phyloP scores from a whole-genome alignment of 768 basidiomycete species.

The Epithele typhae region DNA sequence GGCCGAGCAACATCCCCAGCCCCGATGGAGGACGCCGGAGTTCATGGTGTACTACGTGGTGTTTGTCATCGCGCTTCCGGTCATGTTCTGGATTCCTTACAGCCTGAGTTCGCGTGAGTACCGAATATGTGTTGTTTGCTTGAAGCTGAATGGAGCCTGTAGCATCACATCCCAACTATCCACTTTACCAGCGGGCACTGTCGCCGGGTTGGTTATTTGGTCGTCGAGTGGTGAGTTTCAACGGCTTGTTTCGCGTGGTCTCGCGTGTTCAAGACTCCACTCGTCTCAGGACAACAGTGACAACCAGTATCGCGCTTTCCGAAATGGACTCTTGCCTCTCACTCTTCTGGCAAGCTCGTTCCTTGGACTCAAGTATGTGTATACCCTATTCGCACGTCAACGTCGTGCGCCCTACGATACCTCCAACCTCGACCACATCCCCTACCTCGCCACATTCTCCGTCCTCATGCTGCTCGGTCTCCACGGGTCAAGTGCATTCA shows the following conservation, averaged over 20 bases:
- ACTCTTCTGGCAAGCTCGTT: constrained; percentile 46
- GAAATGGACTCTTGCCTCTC: constrained; percentile 71
- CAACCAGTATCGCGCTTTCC: constrained; percentile 84
- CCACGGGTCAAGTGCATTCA: constrained; percentile 79
- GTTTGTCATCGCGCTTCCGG: constrained; percentile 55
- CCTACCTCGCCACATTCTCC: constrained; percentile 60
- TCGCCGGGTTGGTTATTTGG: constrained; percentile 80
- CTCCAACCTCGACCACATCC: constrained; percentile 37
- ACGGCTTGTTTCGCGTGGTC: neutral
- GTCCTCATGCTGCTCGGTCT: constrained; percentile 61
- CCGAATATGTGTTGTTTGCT: no score
- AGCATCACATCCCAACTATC: constrained; percentile 78
- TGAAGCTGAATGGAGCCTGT: constrained; percentile 1
- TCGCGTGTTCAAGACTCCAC: neutral
- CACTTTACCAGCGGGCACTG: constrained; percentile 50
- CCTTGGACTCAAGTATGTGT: constrained; percentile 51
- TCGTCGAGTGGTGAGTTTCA: constrained; percentile 62
- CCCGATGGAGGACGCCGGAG: constrained; percentile 79
- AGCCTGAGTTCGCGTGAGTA: constrained; percentile 69
- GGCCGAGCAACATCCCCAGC: constrained; percentile 26
- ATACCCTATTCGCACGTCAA: constrained; percentile 28
- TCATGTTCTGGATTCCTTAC: constrained; percentile 76
- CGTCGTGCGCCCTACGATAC: neutral
- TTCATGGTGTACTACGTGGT: constrained; percentile 73
- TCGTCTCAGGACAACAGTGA: constrained; percentile 82